Percentiles rank a stretch among this genome's conserved stretches.
These are phyloP conservation scores for Fusarium citri DNA, from an alignment of 2,329 filamentous ascomycete species.

Conservation along the genomic window DNA sequence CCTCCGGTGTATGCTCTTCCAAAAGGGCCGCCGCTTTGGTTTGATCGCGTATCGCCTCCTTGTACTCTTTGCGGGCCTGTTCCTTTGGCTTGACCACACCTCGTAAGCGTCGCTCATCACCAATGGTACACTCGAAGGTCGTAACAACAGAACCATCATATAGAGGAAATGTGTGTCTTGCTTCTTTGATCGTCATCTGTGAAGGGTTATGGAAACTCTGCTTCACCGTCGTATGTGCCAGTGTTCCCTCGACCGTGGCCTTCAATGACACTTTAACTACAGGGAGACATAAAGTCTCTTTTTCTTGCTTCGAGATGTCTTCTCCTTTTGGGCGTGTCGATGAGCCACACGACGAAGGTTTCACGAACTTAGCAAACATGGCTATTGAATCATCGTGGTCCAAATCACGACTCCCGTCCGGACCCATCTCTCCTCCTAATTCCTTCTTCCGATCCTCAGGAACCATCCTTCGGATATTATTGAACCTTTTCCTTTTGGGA, in stretches of 20 bases:
- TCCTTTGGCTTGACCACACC: neutral
- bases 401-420: too few species aligned
- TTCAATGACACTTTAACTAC: neutral
- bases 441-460: too few species aligned
- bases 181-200: rapidly evolving
- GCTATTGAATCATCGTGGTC: too few species aligned
- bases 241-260: neutral
- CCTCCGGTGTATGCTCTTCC: neutral
- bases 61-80: rapidly evolving
- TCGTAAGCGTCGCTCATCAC: neutral
- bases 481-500: too few species aligned
- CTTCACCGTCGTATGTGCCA: neutral
- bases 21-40: rapidly evolving
- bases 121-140: neutral
- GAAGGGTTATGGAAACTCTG: neutral
- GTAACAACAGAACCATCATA: neutral
- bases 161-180: rapidly evolving
- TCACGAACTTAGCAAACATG: too few species aligned
- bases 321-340: too few species aligned
- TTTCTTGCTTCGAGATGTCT: too few species aligned
- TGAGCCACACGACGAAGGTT: neutral
- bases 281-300: neutral
- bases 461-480: too few species aligned
- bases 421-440: too few species aligned
- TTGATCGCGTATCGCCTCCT: neutral